These are phyloP conservation scores for Imleria badia DNA, from an alignment of 768 basidiomycete genomes.

Conservation along the genomic window DNA sequence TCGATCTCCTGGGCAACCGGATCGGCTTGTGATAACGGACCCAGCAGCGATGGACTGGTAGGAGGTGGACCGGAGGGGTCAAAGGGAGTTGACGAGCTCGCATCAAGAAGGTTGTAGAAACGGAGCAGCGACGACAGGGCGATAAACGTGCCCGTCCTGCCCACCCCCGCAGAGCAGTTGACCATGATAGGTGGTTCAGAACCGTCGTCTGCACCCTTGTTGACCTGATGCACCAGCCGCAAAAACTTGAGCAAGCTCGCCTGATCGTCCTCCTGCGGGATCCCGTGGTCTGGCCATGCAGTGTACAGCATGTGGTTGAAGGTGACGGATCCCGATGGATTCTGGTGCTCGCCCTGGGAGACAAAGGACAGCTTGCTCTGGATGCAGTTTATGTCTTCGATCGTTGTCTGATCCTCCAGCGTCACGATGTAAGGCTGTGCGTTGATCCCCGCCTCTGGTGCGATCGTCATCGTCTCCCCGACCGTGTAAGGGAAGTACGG, in stretches of 20 bases:
- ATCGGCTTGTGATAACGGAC: conserved; percentile 53
- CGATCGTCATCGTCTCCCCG: conserved; percentile 50
- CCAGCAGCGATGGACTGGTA: conserved; percentile 54
- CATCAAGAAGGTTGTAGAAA: conserved; percentile 44
- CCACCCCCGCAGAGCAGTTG: conserved; percentile 86
- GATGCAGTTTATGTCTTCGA: conserved; percentile 60
- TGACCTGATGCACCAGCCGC: conserved; percentile 60
- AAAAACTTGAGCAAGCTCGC: conserved; percentile 61
- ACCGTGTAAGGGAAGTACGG: conserved; percentile 67
- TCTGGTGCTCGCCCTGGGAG: conserved; percentile 34
- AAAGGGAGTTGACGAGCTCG: conserved; percentile 24
- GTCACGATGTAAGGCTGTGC: conserved; percentile 56
- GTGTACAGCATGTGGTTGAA: conserved; percentile 74
- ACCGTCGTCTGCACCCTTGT: conserved; percentile 48
- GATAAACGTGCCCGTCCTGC: conserved; percentile 86
- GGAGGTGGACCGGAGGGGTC: conserved; percentile 20
- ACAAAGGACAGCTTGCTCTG: conserved; percentile 59
- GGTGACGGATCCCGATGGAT: conserved; percentile 37
- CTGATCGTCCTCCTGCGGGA: conserved; percentile 63
- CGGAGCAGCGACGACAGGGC: conserved; percentile 79
- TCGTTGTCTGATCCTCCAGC: conserved; percentile 42
- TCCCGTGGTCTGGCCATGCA: conserved; percentile 85
- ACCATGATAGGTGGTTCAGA: conserved; percentile 77
- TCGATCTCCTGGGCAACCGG: conserved; percentile 72
- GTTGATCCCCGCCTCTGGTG: conserved; percentile 43